phyloP scores from a whole-genome alignment of 2,329 filamentous ascomycete genomes.

The Teratosphaeria pseudoeucalypti region DNA sequence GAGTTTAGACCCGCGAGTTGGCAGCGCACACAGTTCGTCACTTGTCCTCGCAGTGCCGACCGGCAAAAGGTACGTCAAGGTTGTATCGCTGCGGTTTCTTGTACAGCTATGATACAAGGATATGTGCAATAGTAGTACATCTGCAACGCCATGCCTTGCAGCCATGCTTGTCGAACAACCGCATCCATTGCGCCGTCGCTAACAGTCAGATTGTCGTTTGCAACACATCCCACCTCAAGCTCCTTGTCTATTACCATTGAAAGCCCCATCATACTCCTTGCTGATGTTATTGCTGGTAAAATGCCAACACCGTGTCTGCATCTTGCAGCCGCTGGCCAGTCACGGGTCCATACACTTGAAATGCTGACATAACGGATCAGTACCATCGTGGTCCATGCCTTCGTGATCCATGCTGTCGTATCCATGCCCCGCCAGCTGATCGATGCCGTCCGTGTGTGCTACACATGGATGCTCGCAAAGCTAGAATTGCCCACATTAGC shows the following conservation, averaged over 20 bases:
- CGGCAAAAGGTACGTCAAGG: neutral
- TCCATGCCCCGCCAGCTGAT: slow-evolving; percentile 17
- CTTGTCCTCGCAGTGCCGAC: neutral
- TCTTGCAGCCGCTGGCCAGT: neutral
- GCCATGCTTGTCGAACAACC: neutral
- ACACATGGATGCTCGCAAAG: slow-evolving; percentile 28
- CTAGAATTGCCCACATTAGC: slow-evolving; percentile 23
- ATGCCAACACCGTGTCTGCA: neutral
- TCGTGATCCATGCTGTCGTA: slow-evolving; percentile 18
- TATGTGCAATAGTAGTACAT: slow-evolving; percentile 4
- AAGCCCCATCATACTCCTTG: neutral
- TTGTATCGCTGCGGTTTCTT: neutral
- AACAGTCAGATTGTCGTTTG: neutral
- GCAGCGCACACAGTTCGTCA: neutral
- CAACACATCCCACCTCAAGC: neutral
- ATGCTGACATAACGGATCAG: neutral
- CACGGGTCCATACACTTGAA: neutral
- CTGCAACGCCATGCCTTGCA: neutral
- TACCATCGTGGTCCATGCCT: slow-evolving; percentile 2
- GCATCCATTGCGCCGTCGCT: slow-evolving; percentile 3
- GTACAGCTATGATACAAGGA: neutral
- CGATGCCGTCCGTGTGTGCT: slow-evolving; percentile 22
- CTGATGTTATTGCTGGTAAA: neutral
- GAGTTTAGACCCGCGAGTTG: too few relatives aligned
- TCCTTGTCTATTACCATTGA: neutral